Evolutionary conservation across 768 basidiomycete genomes (phyloP), one percentile per base, ranked within the genome.

Genomic region (Rhizopogon vinicolor): DNA sequence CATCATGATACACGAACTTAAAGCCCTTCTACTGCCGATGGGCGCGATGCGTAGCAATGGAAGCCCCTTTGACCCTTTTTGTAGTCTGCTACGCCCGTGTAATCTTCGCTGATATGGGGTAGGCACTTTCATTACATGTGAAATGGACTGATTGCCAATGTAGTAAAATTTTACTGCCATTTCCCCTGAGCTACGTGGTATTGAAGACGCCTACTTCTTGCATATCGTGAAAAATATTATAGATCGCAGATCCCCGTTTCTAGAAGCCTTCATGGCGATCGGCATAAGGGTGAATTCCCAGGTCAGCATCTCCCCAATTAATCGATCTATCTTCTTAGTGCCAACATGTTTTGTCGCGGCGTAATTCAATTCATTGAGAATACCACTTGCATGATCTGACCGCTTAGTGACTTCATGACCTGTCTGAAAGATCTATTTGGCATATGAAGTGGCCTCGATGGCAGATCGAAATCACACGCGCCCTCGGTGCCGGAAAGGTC

Each of bases 181-280:
- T 33, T 48, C 46, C 46, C 41, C 46, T 35, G 33, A 48, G 22
- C 33, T 48, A 19, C 35, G 33, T 48, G 46, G 33, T 16, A 35
- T 35, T 33, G 45, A 48, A 48, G 18, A 48, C 19, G 19, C 33
- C 46, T 22, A 48, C 46, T 28, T 35, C 19, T 14, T 19, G 14
- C 22, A 19, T 35, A 33, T 35, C 31, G 31, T 10, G 2, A 35
- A 35, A 18, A 19, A 6, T 53, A 13, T 25, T 25, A 25, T 25
- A 44, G 18, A 35, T 19, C 52, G 44, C 44, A 53, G 44, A 33
- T 46, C 28, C 52, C 52, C 52, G 52, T 53, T 50, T 50, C 45
- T 29, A 53, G 31, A 53, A 53, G 33, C 9, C 14, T 40, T 51
- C 12, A 16, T 53, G 44, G 5, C 18, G 52, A 53, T 53, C 52